Evolutionary conservation across 2,329 filamentous ascomycete species (phyloP), one percentile per base, ranked within the genome.

Genomic region (Diaporthe australafricana): DNA sequence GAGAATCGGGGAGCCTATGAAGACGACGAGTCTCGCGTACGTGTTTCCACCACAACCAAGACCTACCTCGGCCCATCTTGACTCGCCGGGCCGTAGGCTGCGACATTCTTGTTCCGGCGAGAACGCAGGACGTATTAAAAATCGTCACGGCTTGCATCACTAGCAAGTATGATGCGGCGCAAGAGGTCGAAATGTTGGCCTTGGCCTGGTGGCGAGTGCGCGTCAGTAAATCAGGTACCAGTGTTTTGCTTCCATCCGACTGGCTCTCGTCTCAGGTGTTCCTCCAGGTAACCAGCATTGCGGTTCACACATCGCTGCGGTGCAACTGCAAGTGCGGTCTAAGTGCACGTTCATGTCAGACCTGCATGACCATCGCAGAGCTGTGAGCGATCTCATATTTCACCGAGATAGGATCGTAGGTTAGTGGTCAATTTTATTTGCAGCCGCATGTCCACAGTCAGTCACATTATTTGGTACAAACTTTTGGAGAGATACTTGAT

Each of bases 1-100:
- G 69, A 73, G 63, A 73, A 73, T 71, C 40, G 35, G 35, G 71
- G 27, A 53, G 71, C 71, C 71, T 73, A 63, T 52, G 35, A 63
- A 52, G 42, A n/a, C 25, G 50, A 68, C 71, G 69, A 73, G 62
- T 71, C 62, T 70, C 66, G 68, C 68, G 45, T 62, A 48, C 71
- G 53, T 48, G 42, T 35, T 27, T 57, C 30, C 20, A 12, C 30
- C 53, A 50, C 53, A 11, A n/a, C 42, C 53, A 57, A 56, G 40
- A 27, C 25, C 17, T 30, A 56, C 42, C 42, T 50, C 30, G 40
- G 52, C 20, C 20, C 12, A 50, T 47, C 30, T 69, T 40, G 53
- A 52, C 42, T 40, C 42, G 66, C 53, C 20, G 42, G 48, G 66
- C 52, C 27, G 25, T 50, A 69, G 66, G 66, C 53, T 69, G 53